Evolutionary conservation across 2,329 filamentous ascomycete genomes (phyloP), one percentile per base, ranked within the genome.

Genomic region (Fusarium brachygibbosum): DNA sequence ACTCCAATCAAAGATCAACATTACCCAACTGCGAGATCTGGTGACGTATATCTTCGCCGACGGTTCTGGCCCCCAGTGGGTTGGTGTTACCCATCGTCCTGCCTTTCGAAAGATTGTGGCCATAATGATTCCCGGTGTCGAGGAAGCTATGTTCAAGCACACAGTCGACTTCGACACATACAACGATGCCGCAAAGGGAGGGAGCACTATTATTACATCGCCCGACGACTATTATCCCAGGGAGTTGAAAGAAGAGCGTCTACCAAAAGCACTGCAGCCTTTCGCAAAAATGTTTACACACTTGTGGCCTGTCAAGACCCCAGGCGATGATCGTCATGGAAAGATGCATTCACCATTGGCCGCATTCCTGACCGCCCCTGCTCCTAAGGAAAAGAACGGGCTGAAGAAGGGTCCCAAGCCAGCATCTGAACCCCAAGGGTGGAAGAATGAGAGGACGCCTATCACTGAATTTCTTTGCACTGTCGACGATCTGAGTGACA

Each of bases 111-210:
- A 96, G 80, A 91, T 97, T 31, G 94, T 98, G 31, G 88, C 93
- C 40, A 82, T 99, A 70, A 95, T 98, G 92, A 90, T 98, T 13
- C 96, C 96, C 13, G 96, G 96, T 0, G 82, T 99, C 25, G 95
- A 98, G 76, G 88, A 93, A 74, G 91, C 89, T 66, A 96, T 98
- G 92, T 97, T 98, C 81, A 88, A 91, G 77, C 85, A 87, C 14
- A 76, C 80, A 37, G 83, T 86, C 37, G 81, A 88, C 68, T 85
- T 85, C 49, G 76, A 79, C 12, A 79, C 76, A 2, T 88, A 84
- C 73, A 82, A 84, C 42, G 76, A 81, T 28, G 68, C 58, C 63
- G 72, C 21, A 75, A 76, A 34, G 75, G 80, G 19, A 75, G 81
- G 41, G 52, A 65, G 57, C 28, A 37, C 62, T 4, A 68, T 79